Conservation (phyloP, 495 filamentous ascomycete species). For the Aspergillus bridgeri region DNA sequence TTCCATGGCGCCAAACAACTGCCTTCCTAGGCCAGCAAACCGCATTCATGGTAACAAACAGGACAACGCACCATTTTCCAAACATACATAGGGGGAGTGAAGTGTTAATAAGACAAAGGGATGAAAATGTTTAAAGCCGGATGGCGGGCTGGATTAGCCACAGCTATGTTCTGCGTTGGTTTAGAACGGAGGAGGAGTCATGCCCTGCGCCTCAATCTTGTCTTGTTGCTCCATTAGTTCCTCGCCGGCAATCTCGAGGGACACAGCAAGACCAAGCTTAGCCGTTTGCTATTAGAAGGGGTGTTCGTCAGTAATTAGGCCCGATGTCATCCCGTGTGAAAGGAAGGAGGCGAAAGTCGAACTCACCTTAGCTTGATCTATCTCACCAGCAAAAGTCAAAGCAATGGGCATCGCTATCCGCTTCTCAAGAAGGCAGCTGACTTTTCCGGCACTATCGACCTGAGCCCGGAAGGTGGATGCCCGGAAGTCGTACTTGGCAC, state of each 20-base stretch:
- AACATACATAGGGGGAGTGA: slow-evolving; percentile 32
- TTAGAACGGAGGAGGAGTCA: slow-evolving; percentile 55
- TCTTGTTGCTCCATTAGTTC: slow-evolving; percentile 93
- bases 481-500: slow-evolving; percentile 97
- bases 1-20: slow-evolving; percentile 44
- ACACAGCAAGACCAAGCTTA: slow-evolving; percentile 91
- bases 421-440: slow-evolving; percentile 93
- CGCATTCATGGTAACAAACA: slow-evolving; percentile 29
- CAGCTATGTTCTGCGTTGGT: slow-evolving; percentile 10
- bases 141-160: slow-evolving; percentile 11
- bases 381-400: slow-evolving; percentile 93
- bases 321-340: slow-evolving; percentile 5
- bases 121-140: slow-evolving; percentile 25
- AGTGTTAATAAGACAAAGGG: slow-evolving; percentile 49
- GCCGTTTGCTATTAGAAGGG: slow-evolving; percentile 70
- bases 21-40: slow-evolving; percentile 35
- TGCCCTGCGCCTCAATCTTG: slow-evolving; percentile 46
- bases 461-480: slow-evolving; percentile 92
- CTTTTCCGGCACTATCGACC: slow-evolving; percentile 88
- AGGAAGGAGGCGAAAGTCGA: slow-evolving; percentile 1
- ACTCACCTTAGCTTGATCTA: slow-evolving; percentile 92
- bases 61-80: slow-evolving; percentile 35
- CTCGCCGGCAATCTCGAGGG: slow-evolving; percentile 84
- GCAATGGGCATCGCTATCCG: slow-evolving; percentile 83
- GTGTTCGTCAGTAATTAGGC: slow-evolving; percentile 14